Base-by-base conservation (phyloP, 192 early-diverging fungal species). In the Chytriomyces confervae region DNA sequence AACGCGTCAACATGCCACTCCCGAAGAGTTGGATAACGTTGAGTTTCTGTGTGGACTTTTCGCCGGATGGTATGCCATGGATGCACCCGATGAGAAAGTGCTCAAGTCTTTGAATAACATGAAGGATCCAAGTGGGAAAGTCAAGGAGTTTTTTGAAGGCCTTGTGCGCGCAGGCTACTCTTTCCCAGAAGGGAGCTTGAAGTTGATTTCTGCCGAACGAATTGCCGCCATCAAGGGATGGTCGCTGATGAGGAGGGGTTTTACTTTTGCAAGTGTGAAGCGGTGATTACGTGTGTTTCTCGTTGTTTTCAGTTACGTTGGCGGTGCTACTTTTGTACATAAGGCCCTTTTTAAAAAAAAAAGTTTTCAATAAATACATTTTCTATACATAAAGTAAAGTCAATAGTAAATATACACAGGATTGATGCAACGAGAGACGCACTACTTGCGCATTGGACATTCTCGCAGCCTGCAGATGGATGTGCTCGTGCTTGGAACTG, bases 131-230 rank as follows among this genome's bases (percentile, higher is more conserved):
- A 72, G 50, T 50, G n/a, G 50, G 18, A 18, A 27, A 29, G 29
- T 60, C 6, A 72, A 72, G 51, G 20, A 72, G 43, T 72, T 72
- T 57, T 72, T 72, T 72, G 70, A 72, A 36, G 70, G 50, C 5
- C 36, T 72, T n/a, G 9, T 72, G 13, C 50, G 49, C 3, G 70
- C 70, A 20, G 50, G 48, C 0, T 72, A 72, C 20, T 48, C 50
- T 16, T 72, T 72, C 48, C 70, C 70, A 36, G 50, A 18, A 29
- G 44, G 16, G 36, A 11, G 43, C 4, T 69, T 69, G 46, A 46
- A 69, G 5, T 6, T 20, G 29, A 69, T 69, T 49, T 46, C 67
- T 16, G 20, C 23, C 2, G 67, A 69, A 23, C 36, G 20, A 43
- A 11, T 69, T 9, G 16, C 43, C 4, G 20, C 67, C 11, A 64